Conservation (phyloP, 768 basidiomycete genomes). For the Lactarius trivialis region DNA sequence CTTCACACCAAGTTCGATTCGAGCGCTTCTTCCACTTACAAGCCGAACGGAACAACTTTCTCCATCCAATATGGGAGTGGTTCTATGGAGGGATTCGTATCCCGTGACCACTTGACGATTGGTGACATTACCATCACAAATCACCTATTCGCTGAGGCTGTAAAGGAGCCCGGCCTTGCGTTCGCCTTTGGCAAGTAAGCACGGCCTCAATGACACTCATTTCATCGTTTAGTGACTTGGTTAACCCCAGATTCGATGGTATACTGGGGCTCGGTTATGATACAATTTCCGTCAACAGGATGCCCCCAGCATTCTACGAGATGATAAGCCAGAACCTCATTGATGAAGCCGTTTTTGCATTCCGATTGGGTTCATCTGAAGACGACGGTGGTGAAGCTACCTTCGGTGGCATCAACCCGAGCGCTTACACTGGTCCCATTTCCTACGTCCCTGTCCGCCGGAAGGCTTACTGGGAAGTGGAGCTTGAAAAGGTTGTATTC, state of each 20-base stretch:
- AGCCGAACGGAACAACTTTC: constrained; percentile 83
- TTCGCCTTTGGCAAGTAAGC: constrained; percentile 94
- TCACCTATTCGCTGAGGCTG: constrained; percentile 93
- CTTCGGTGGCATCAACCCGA: constrained; percentile 83
- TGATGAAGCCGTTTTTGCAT: constrained; percentile 85
- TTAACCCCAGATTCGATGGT: constrained; percentile 72
- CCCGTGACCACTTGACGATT: constrained; percentile 70
- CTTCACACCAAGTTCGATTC: constrained; percentile 92
- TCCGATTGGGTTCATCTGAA: constrained; percentile 84
- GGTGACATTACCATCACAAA: constrained; percentile 70
- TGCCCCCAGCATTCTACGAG: constrained; percentile 90
- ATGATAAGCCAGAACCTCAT: constrained; percentile 81
- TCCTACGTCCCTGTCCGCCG: constrained; percentile 85
- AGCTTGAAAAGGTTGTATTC: constrained; percentile 79
- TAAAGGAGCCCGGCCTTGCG: constrained; percentile 91
- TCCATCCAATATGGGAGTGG: constrained; percentile 93
- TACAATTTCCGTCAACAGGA: constrained; percentile 90
- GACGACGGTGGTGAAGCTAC: constrained; percentile 84
- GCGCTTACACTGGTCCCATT: constrained; percentile 75
- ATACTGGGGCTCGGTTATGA: constrained; percentile 92
- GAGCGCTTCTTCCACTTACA: constrained; percentile 70
- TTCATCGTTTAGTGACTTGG: not conserved
- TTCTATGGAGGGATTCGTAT: constrained; percentile 94
- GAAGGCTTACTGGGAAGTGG: constrained; percentile 98
- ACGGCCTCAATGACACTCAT: not conserved